phyloP scores from a whole-genome alignment of 176 grass and related monocot genomes.

The Oryza rufipogon region DNA sequence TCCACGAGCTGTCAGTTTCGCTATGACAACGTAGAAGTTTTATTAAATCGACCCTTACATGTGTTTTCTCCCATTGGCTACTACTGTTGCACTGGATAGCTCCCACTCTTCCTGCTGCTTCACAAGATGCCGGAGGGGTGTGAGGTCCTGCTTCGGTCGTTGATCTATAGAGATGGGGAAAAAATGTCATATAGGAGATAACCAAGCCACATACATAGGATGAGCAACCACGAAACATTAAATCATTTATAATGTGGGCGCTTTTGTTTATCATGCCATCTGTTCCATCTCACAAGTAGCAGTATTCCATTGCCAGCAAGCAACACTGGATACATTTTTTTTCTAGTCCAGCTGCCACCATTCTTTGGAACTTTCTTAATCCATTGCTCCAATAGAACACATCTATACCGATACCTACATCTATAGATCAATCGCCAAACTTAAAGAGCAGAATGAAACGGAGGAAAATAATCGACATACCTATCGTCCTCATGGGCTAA shows the following conservation, averaged over 20 bases:
- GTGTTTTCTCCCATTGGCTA: constrained; percentile 35
- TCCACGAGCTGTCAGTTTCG: constrained; percentile 57
- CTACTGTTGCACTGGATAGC: constrained; percentile 22
- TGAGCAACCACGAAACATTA: not conserved
- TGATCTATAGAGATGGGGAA: constrained; percentile 61
- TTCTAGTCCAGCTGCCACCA: not conserved
- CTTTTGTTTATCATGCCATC: not conserved
- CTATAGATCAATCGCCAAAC: not conserved
- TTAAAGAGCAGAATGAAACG: not conserved
- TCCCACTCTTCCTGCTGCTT: constrained; percentile 43
- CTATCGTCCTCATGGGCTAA: constrained; percentile 43
- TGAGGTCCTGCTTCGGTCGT: constrained; percentile 41
- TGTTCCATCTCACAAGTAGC: not conserved
- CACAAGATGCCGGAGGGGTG: constrained; percentile 49
- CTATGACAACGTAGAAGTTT: constrained; percentile 55
- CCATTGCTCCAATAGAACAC: not conserved
- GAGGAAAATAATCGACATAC: constrained; percentile 28
- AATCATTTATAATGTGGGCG: not conserved
- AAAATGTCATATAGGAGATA: not conserved
- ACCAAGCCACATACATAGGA: not conserved
- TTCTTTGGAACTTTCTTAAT: not conserved
- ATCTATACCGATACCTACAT: not conserved
- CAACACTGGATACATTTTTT: not conserved
- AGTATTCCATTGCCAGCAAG: not conserved
- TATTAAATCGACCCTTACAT: constrained; percentile 59